Evolutionary conservation across 192 early-diverging fungal species (phyloP), one percentile per base, ranked within the genome.

Genomic region (Backusella macrospora): DNA sequence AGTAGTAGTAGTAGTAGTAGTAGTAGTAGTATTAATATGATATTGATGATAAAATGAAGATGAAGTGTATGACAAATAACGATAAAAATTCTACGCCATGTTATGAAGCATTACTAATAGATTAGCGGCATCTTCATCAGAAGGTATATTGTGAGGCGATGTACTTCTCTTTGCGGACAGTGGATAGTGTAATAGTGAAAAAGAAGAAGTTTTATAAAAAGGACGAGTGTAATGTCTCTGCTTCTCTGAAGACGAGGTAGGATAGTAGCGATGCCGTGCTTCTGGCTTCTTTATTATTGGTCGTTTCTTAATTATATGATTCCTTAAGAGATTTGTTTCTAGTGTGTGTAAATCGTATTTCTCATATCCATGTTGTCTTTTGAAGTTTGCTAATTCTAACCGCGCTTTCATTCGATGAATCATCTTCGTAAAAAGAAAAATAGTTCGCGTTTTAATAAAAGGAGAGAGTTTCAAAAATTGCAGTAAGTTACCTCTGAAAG

Each of bases 41-140:
- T 59, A 59, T 26, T 59, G 52, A 59, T 26, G 21, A 49, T 34
- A 14, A 59, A 18, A 23, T 44, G 65, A 23, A 66, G 18, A 39
- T 34, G 29, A 34, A 34, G 29, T 34, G 29, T 40, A 10, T 38
- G 16, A 38, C n/a, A 16, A 40, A 66, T 3, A 13, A 9, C 39
- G 43, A 42, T 66, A 23, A 40, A 43, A 39, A 39, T n/a, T 18
- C 16, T 21, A 46, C 18, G 62, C 14, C 43, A 45, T 72, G 21
- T 70, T 71, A 48, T 77, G 76, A 7, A 77, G 71, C 76, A 77
- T 77, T 26, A 77, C 76, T 42, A 77, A 52, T 15, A 77, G 47
- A 37, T 77, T 72, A 14, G 76, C 76, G 1, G 76, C 76, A 62
- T 77, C 76, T 68, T 72, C 65, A 62, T 77, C 76, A n/a, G 59